These are phyloP conservation scores for Dioszegia crocea DNA, from an alignment of 768 basidiomycete genomes.

Conservation along the genomic window DNA sequence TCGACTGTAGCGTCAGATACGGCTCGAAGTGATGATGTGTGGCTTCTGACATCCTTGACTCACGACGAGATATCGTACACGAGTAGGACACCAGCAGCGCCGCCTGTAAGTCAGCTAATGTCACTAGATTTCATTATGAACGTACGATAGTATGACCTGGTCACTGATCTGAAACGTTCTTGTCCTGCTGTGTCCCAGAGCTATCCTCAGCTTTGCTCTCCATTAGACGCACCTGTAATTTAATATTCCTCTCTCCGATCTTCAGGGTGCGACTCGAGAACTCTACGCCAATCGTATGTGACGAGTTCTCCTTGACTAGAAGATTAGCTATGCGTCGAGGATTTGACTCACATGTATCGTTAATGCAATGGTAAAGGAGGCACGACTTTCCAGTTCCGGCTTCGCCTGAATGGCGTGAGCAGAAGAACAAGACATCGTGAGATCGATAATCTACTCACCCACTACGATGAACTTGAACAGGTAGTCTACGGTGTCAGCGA, in stretches of 20 bases:
- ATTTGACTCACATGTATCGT: slow-evolving; percentile 77
- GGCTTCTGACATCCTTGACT: no score
- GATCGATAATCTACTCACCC: slow-evolving; percentile 54
- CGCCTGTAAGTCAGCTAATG: slow-evolving; percentile 51
- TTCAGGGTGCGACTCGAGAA: slow-evolving; percentile 91
- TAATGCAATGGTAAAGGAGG: slow-evolving; percentile 90
- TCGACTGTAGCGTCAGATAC: slow-evolving; percentile 68
- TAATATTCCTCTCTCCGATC: slow-evolving; percentile 89
- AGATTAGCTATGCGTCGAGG: slow-evolving; percentile 1
- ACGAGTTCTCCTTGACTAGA: slow-evolving; percentile 93
- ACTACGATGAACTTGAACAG: slow-evolving; percentile 98
- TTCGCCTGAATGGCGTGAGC: slow-evolving; percentile 69
- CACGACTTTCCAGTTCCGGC: slow-evolving; percentile 97
- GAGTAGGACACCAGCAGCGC: slow-evolving; percentile 57
- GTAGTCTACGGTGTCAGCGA: slow-evolving; percentile 63
- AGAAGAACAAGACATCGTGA: slow-evolving; percentile 11
- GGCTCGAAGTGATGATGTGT: no score
- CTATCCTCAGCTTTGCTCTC: slow-evolving; percentile 51
- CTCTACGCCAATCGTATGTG: slow-evolving; percentile 98
- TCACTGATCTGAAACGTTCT: slow-evolving; percentile 80
- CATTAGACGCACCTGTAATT: slow-evolving; percentile 69
- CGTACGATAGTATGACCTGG: slow-evolving; percentile 79
- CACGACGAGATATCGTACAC: slow-evolving; percentile 53
- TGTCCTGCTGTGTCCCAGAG: slow-evolving; percentile 98
- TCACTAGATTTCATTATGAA: background rate